These are phyloP conservation scores for Aspergillus amoenus DNA, from an alignment of 2,329 filamentous ascomycete genomes.

Conservation along the genomic window DNA sequence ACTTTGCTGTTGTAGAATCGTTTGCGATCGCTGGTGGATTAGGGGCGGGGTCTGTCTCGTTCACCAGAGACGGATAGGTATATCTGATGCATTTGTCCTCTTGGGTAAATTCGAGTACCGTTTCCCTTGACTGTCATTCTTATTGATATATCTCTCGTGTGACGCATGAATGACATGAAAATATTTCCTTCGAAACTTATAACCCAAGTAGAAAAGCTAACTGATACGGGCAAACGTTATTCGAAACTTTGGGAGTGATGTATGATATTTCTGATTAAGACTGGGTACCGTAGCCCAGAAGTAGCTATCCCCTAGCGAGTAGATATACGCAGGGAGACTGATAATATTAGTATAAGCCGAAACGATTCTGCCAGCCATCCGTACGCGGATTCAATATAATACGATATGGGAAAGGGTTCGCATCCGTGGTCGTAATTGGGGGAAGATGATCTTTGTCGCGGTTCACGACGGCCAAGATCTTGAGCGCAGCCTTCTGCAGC, in stretches of 20 bases:
- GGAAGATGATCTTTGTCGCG: conserved; percentile 93
- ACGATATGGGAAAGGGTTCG: conserved; percentile 93
- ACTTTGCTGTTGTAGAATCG: conserved; percentile 13
- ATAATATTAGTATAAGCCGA: conserved; percentile 66
- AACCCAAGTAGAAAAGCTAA: background rate
- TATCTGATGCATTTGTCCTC: conserved; percentile 21
- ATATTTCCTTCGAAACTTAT: background rate
- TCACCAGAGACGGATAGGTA: conserved; percentile 14
- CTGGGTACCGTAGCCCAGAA: conserved; percentile 18
- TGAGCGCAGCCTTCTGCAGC: conserved; percentile 80
- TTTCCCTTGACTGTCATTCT: conserved; percentile 3
- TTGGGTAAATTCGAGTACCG: conserved; percentile 22
- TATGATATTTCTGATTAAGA: background rate
- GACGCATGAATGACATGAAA: conserved; percentile 2
- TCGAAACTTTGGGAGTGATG: background rate
- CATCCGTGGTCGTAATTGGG: conserved; percentile 86
- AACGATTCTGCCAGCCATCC: conserved; percentile 74
- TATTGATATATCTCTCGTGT: background rate
- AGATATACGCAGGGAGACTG: background rate
- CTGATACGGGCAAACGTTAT: background rate
- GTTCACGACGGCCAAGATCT: conserved; percentile 85
- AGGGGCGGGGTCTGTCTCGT: conserved; percentile 7
- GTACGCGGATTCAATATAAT: conserved; percentile 84
- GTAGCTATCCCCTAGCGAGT: background rate
- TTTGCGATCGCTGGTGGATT: conserved; percentile 7